Evolutionary conservation across 345 rosid genomes (phyloP), one percentile per base, ranked within the genome.

Genomic region (Ricinus communis): DNA sequence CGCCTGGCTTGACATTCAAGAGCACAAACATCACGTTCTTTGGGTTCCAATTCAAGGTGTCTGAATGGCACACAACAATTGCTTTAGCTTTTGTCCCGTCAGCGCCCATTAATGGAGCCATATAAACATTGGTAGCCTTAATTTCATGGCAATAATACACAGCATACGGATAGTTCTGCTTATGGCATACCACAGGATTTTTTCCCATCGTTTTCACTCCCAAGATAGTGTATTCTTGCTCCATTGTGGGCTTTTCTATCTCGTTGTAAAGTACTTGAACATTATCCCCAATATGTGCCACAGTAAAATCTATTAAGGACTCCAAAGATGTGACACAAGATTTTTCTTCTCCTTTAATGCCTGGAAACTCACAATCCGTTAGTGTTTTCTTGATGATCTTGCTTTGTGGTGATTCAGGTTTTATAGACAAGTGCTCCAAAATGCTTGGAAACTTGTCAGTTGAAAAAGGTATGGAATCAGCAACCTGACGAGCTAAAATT

Each of bases 41-140:
- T 36, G 75, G 75, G 30, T 67, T 67, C 68, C 77, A 74, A 9
- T 41, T 22, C 5, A 62, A 59, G 38, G 77, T 74, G 27, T 74
- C 27, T 16, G n/a, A 18, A n/a, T 74, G 77, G 54, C 77, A 74
- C 8, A 67, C 19, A 30, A 58, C 55, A 1, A 67, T 49, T 58
- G 61, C 77, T 19, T 59, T 14, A 50, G 46, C 31, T 28, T 40
- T 60, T 1, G 68, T 47, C n/a, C 77, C 55, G 27, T 67, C 67
- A 24, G 28, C 67, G 25, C 72, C 77, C 21, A 15, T 14, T 4
- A 74, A 68, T 19, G 50, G 68, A 47, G 52, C 55, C 53, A 6
- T 14, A 43, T 74, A 67, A 0, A 47, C 55, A 52, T 38, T 60
- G 3, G 72, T 67, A 18, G 16, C 21, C 15, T 59, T 22, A 15